Evolutionary conservation across 371 early-diverging fungal genomes (phyloP).

Genomic region (Mortierella sp.): DNA sequence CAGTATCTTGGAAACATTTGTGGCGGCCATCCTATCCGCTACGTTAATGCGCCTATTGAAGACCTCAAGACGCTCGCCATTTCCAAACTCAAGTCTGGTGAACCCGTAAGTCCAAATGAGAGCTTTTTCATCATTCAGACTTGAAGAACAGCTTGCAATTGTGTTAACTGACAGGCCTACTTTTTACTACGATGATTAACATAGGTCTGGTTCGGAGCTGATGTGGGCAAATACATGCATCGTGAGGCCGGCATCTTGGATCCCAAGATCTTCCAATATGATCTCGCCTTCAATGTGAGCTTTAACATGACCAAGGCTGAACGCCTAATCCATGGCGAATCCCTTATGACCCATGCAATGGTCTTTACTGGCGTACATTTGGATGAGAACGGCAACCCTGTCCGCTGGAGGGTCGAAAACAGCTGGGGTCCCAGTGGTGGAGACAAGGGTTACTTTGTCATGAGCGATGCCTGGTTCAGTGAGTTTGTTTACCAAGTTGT

Average conservation of each 20-base stretch:
- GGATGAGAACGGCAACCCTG: slow-evolving; percentile 67
- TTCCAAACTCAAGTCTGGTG: slow-evolving; percentile 68
- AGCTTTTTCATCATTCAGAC: neutral
- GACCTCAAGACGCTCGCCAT: slow-evolving; percentile 74
- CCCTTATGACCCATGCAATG: slow-evolving; percentile 89
- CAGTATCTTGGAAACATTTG: slow-evolving; percentile 82
- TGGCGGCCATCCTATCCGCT: slow-evolving; percentile 75
- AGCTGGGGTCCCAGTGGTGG: slow-evolving; percentile 80
- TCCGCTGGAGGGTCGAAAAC: slow-evolving; percentile 89
- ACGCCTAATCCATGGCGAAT: slow-evolving; percentile 80
- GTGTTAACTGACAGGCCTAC: too few species aligned
- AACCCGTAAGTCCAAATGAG: slow-evolving; percentile 60
- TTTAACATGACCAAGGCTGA: slow-evolving; percentile 78
- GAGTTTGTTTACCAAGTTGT: slow-evolving; percentile 89
- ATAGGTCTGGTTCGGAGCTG: slow-evolving; percentile 85
- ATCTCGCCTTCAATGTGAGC: slow-evolving; percentile 74
- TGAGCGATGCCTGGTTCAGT: slow-evolving; percentile 87
- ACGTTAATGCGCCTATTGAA: slow-evolving; percentile 73
- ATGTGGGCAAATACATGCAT: slow-evolving; percentile 76
- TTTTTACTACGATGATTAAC: neutral
- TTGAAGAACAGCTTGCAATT: neutral
- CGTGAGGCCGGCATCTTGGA: slow-evolving; percentile 75
- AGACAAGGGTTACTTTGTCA: slow-evolving; percentile 82
- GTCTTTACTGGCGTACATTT: slow-evolving; percentile 86
- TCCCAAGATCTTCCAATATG: slow-evolving; percentile 74